Base-by-base conservation (phyloP, 2,329 filamentous ascomycete species). In the Nemania abortiva region DNA sequence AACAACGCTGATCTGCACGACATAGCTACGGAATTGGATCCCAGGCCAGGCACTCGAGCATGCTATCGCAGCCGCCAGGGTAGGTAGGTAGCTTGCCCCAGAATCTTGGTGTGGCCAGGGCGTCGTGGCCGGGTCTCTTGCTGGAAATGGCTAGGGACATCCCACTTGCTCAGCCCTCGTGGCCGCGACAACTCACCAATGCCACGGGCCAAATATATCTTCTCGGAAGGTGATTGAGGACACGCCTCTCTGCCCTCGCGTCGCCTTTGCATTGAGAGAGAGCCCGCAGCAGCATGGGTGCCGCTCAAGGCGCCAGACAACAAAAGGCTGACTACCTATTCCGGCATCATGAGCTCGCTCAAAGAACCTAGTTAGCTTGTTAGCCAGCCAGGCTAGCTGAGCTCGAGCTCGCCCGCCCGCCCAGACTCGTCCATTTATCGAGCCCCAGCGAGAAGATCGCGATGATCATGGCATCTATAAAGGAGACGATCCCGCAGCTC, bases 201-300 rank as follows among this genome's bases (percentile, higher is more conserved):
- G 1, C 6, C 42, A 57, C 65, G 62, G 65, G 18, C 20, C 13
- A 37, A 45, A n/a, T 9, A 11, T 60, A 64, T 72, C 56, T 68
- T 72, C 69, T 68, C 45, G 70, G 70, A 70, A 72, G 70, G 70
- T 70, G 50, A 29, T 56, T 24, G 54, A 20, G 20, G n/a, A 55
- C 39, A 22, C 49, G 31, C 6, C 34, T 13, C 15, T 18, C 9
- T 18, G 15, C 2, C 13, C 15, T 15, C 39, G 39, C 39, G 55
- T 49, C 34, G 45, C 39, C 29, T 57, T 18, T 2, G 50, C 20
- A 39, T 47, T 34, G 20, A 27, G 24, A 52, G 20, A 27, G 24
- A 52, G 47, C 58, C 29, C 57, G 37, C 24, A 24, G n/a, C n/a
- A 47, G 15, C 13, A n/a, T 47, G 20, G 54, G 39, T 52, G 22